Evolutionary conservation across 495 filamentous ascomycete species (phyloP).

Genomic region (Daldinia loculata): DNA sequence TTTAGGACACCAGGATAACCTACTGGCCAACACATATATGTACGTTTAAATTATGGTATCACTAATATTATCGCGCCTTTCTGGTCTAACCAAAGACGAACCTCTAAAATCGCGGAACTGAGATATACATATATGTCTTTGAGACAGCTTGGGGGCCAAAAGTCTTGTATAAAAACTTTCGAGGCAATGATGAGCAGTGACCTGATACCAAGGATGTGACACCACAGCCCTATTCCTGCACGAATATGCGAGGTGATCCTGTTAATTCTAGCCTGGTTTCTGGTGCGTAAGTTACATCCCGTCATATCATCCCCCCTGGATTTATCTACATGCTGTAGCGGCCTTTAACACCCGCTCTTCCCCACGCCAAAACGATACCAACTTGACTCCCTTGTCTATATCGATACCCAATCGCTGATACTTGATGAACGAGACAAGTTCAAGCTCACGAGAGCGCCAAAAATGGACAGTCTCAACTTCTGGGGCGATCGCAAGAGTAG

Average conservation of each 20-base stretch:
- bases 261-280: not conserved
- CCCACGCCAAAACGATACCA: not conserved
- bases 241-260: not conserved
- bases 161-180: not conserved
- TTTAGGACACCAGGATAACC: no score
- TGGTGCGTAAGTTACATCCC: no score
- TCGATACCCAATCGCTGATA: not conserved
- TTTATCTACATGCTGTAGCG: not conserved
- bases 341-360: not conserved
- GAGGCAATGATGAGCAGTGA: conserved; percentile 11
- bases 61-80: no score
- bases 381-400: not conserved
- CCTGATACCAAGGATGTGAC: not conserved
- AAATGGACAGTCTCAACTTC: conserved; percentile 28
- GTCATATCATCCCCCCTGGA: no score
- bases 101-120: no score
- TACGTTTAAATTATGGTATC: no score
- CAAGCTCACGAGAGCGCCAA: not conserved
- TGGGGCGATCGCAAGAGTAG: not conserved
- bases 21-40: no score
- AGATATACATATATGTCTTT: not conserved
- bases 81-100: no score
- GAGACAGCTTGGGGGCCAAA: conserved; percentile 1
- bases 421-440: not conserved
- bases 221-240: not conserved